Percentiles rank a stretch among this genome's conserved stretches.
phyloP scores from a whole-genome alignment of 257 asterid species.

The Gentiana macrophylla region DNA sequence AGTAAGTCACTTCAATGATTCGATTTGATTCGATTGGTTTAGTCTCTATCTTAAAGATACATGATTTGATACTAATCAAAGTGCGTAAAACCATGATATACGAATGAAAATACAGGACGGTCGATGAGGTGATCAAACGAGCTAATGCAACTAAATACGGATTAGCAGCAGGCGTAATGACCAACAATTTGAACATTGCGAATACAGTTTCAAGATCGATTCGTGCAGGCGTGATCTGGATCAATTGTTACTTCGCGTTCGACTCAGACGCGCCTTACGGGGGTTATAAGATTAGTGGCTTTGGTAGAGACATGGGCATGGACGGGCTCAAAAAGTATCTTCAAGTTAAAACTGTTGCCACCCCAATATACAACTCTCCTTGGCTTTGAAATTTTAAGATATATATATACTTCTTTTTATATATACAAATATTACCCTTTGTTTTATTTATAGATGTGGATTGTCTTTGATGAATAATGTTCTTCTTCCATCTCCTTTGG shows the following conservation, averaged over 20 bases:
- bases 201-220: conserved; percentile 78
- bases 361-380: conserved; percentile 69
- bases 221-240: conserved; percentile 71
- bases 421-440: too few relatives aligned
- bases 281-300: conserved; percentile 86
- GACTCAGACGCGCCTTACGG: conserved; percentile 51
- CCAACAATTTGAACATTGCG: conserved; percentile 60
- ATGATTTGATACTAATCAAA: neutral
- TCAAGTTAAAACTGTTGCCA: conserved; percentile 56
- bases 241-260: conserved; percentile 64
- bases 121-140: conserved; percentile 72
- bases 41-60: neutral
- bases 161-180: conserved; percentile 78
- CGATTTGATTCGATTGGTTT: neutral
- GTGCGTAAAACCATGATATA: neutral
- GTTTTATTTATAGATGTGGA: too few relatives aligned
- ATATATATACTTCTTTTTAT: too few relatives aligned
- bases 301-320: conserved; percentile 68
- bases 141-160: conserved; percentile 67
- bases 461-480: too few relatives aligned
- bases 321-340: conserved; percentile 49
- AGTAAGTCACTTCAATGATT: conserved; percentile 14
- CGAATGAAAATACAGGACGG: conserved; percentile 25
- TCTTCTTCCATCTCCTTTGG: too few relatives aligned
- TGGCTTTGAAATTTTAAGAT: conserved; percentile 42